Evolutionary conservation across 2,329 filamentous ascomycete species (phyloP), one percentile per base, ranked within the genome.

Genomic region (Fusarium euwallaceae): DNA sequence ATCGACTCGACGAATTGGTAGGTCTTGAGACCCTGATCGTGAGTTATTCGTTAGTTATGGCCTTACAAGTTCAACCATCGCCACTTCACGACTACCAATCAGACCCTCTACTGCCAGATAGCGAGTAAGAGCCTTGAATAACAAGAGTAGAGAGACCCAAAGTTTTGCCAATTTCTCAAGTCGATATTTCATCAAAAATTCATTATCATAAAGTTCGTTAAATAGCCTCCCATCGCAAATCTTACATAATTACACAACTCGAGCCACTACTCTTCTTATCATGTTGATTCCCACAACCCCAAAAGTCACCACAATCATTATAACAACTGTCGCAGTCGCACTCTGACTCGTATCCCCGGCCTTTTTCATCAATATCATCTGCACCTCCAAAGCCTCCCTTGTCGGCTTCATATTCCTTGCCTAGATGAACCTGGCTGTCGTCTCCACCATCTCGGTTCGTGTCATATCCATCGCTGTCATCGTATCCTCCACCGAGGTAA

Each of bases 211-310:
- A 41, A 43, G 39, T 43, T 36, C 41, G 41, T 45, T 5, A 45
- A 45, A 12, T 6, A 45, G 43, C 22, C 22, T 45, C 20, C 16
- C 14, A 4, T 2, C 22, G 7, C 12, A 24, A 22, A 48, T 2
- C 43, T 34, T 20, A 63, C 71, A 73, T 73, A 11, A 73, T 27
- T 14, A 74, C 62, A 16, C 71, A 73, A 1, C 71, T 45, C 6
- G 61, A 73, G 2, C 71, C 71, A 7, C 20, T 24, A 12, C 39
- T 58, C 6, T 27, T 24, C 1, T 63, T n/a, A 4, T 63, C 56
- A 1, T 73, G 43, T 6, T 37, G 62, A 2, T 43, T 27, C 12
- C 39, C 71, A 3, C 61, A 64, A n/a, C 27, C 16, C 29, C 60
- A 69, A 17, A 45, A 69, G 7, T n/a, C 32, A 22, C 43, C 55